Evolutionary conservation across 2,329 filamentous ascomycete species (phyloP), one percentile per base, ranked within the genome.

Genomic region (Ophiostoma sp.): DNA sequence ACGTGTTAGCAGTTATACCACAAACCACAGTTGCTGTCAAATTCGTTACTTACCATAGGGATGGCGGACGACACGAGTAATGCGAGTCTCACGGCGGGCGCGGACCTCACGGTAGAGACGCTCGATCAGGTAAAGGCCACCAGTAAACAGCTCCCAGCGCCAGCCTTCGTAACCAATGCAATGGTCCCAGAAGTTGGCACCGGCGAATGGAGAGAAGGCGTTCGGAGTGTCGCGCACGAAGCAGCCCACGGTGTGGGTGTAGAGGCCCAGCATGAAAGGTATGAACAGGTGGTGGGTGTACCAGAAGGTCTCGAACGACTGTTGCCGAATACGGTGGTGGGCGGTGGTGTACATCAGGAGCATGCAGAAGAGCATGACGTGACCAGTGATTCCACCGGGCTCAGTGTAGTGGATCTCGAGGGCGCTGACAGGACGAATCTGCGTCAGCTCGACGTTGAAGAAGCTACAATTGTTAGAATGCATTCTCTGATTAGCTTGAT

Each of bases 361-460:
- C 96, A 99, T 99, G 87, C 95, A 98, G n/a, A 99, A 87, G 33
- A 98, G 88, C 96, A 99, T 99, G 75, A 98, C 88, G 82, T 99
- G 96, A 7, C 96, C 96, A 1, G 96, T 99, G 75, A 98, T 92
- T 75, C 96, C 96, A 79, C 94, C 95, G 69, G 94, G 89, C 80
- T 97, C 89, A 0, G 89, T 88, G 81, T 97, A 99, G 82, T 98
- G 96, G 76, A 98, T 97, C 79, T 98, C 87, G 7, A 98, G 83
- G 3, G 96, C 96, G 3, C 90, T 89, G 64, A 93, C 88, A 2
- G 92, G 91, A 70, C 96, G 91, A 71, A 98, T 88, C 80, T 98
- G 94, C 0, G 87, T 89, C 78, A 90, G 89, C 82, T 99, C 96
- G 75, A 99, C 93, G 79, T 97, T 98, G 87, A 91, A 98, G 84